Conservation (phyloP, 2,329 filamentous ascomycete genomes). For the Furcasterigmium furcatum region DNA sequence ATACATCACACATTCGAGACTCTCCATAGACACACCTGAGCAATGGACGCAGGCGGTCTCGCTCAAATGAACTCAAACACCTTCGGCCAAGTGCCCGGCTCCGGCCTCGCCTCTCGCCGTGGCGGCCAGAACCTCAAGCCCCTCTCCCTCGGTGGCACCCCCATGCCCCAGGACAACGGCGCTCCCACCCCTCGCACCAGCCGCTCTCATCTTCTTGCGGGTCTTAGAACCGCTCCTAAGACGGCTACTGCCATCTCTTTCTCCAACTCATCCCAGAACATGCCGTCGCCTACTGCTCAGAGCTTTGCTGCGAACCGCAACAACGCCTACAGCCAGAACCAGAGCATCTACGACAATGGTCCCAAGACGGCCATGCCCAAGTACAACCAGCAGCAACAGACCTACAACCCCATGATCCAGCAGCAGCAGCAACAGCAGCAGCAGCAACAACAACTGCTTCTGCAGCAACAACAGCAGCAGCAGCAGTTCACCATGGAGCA, state of each 20-base stretch:
- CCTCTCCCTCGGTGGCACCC: constrained; percentile 71
- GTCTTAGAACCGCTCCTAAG: constrained; percentile 90
- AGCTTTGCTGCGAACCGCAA: constrained; percentile 34
- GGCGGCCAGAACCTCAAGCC: constrained; percentile 89
- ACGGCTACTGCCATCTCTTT: constrained; percentile 71
- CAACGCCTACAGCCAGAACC: constrained; percentile 40
- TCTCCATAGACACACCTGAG: constrained; percentile 27
- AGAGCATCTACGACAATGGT: constrained; percentile 38
- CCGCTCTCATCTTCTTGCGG: constrained; percentile 89
- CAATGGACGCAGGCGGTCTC: constrained; percentile 96
- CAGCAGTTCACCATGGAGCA: constrained; percentile 77
- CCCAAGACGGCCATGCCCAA: constrained; percentile 58
- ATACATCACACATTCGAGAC: constrained; percentile 1
- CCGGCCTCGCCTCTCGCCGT: constrained; percentile 79
- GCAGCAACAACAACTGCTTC: constrained; percentile 19
- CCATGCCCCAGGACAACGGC: constrained; percentile 64
- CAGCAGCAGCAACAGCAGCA: constrained; percentile 19
- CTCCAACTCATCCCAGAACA: constrained; percentile 57
- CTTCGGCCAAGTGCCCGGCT: constrained; percentile 67
- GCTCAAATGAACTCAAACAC: constrained; percentile 97
- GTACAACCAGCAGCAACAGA: constrained; percentile 31
- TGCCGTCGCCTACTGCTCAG: constrained; percentile 38
- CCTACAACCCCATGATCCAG: constrained; percentile 4
- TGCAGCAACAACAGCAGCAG: constrained; percentile 27
- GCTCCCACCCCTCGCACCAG: constrained; percentile 86